Base-by-base conservation (phyloP, 2,329 filamentous ascomycete genomes). In the Penicillium sp. region DNA sequence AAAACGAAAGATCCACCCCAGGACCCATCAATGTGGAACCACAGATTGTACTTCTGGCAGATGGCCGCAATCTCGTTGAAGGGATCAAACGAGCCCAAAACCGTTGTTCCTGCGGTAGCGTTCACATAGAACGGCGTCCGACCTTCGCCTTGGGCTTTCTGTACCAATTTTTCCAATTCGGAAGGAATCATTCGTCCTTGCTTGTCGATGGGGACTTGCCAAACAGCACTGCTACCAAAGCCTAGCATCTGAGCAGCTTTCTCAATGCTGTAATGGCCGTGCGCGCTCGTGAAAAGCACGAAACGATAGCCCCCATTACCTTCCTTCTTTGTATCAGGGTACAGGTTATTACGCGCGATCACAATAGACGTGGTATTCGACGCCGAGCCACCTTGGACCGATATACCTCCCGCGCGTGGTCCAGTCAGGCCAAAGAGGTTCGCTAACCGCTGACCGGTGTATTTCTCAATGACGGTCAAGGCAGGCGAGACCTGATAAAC, bases 401-500 rank as follows among this genome's bases (percentile, higher is more conserved):
- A 86, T 58, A 94, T 84, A 14, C 91, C 91, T 35, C 89, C 89
- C 2, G 85, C 81, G 41, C 82, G 79, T 4, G 86, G 83, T 0
- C 89, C 89, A 5, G 73, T 79, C 69, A 96, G 85, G 6, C 90
- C 90, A 67, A 96, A 96, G 22, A 92, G 79, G 2, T 78, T 75
- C 1, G 93, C 93, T 20, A 99, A 80, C 1, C 83, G 81, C 40
- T 82, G 82, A 12, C 89, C 85, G 0, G 90, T 95, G 50, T 85
- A 82, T 73, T 96, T 97, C 74, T 97, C 94, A 59, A 97, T 85
- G 7, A 96, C 74, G 0, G 90, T 90, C 48, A 97, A 79, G 7
- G 89, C 92, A 0, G 94, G 94, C 0, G 93, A 96, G 54, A 96
- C 92, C 75, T 93, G 89, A 77, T 92, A 97, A 58, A 97, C 90